Evolutionary conservation across 148 eudicot genomes (phyloP).

Genomic region (Silene uniflora): DNA sequence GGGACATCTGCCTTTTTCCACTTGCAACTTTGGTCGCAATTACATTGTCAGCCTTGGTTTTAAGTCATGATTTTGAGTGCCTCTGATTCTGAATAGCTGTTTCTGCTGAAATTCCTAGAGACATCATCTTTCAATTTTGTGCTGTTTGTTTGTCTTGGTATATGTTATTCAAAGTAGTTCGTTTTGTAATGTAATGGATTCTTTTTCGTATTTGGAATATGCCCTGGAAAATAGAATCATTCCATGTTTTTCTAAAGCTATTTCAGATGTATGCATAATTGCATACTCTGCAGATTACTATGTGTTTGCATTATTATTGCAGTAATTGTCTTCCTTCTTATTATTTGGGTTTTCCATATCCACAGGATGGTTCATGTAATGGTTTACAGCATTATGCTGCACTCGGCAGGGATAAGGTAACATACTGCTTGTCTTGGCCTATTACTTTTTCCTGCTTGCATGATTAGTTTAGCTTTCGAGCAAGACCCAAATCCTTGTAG

Average conservation of each 20-base stretch:
- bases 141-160: too few species aligned
- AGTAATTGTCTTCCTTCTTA: background rate
- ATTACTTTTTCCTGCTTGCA: background rate
- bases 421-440: constrained; percentile 5
- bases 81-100: background rate
- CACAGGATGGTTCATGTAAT: constrained; percentile 92
- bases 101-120: background rate
- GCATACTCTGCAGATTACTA: background rate
- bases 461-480: too few species aligned
- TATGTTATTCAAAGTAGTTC: background rate
- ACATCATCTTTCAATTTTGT: background rate
- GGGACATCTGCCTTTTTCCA: too few species aligned
- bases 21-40: background rate
- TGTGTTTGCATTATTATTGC: too few species aligned
- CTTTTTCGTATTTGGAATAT: background rate
- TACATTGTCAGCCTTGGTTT: background rate
- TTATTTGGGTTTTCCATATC: constrained; percentile 10
- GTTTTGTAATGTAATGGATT: background rate
- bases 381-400: constrained; percentile 99
- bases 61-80: constrained; percentile 5
- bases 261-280: background rate
- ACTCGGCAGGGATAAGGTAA: constrained; percentile 98
- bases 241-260: background rate
- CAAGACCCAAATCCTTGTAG: too few species aligned
- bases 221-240: background rate